Conservation (phyloP, 352 stramenopile genomes). For the Albugo candida region DNA sequence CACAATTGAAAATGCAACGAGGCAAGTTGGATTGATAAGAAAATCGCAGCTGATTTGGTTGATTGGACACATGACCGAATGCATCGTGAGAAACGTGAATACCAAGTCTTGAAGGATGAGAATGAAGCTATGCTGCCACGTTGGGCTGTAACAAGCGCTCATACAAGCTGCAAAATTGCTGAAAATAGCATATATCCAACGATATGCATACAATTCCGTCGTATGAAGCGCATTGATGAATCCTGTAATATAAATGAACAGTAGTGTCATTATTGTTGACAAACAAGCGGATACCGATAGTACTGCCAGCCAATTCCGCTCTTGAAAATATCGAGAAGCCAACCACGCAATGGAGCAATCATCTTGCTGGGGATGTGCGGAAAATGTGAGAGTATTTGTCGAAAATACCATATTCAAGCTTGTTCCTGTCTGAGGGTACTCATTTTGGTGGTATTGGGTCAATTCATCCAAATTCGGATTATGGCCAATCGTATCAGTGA, state of each 20-base stretch:
- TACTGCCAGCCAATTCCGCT: slow-evolving; percentile 30
- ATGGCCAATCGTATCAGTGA: too few relatives aligned
- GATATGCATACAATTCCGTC: slow-evolving; percentile 32
- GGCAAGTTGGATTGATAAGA: slow-evolving; percentile 22
- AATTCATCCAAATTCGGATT: too few relatives aligned
- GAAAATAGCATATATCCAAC: slow-evolving; percentile 32
- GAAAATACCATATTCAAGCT: too few relatives aligned
- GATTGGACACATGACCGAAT: slow-evolving; percentile 41
- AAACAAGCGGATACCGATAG: slow-evolving; percentile 16
- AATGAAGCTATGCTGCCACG: slow-evolving; percentile 45
- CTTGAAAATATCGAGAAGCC: slow-evolving; percentile 11
- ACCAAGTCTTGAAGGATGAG: slow-evolving; percentile 44
- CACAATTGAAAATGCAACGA: slow-evolving; percentile 29
- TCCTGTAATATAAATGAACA: slow-evolving; percentile 13
- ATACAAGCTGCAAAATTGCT: slow-evolving; percentile 38
- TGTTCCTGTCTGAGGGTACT: too few relatives aligned
- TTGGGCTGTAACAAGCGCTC: slow-evolving; percentile 32
- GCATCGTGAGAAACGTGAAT: slow-evolving; percentile 43
- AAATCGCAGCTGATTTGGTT: slow-evolving; percentile 47
- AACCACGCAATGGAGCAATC: slow-evolving; percentile 14
- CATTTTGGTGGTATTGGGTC: too few relatives aligned
- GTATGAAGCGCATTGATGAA: slow-evolving; percentile 23
- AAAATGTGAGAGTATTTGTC: too few relatives aligned
- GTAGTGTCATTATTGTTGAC: slow-evolving; percentile 16
- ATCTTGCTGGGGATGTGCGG: too few relatives aligned